Evolutionary conservation across 108 stramenopile genomes (phyloP), one percentile per base, ranked within the genome.

Genomic region (Fragilariopsis cylindrus): DNA sequence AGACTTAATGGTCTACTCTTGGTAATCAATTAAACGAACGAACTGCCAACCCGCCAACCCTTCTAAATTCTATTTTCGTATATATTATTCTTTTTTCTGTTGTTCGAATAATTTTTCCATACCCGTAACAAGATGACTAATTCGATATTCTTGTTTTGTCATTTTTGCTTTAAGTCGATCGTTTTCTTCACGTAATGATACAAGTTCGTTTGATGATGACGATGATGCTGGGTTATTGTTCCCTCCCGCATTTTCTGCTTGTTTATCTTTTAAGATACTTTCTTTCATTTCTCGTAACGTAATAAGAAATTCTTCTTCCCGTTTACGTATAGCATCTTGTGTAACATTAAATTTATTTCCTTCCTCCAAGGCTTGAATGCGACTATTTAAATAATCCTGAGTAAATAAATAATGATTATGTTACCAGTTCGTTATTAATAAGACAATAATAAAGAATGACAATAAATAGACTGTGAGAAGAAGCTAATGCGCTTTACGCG

Each of bases 131-230:
- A 89, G 63, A 72, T 86, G 85, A 9, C 77, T 54, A 69, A 89
- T 79, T 30, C 88, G 85, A 67, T 89, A 89, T 57, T 75, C 85
- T 62, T 82, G 76, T 65, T 89, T 89, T 15, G 76, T 58, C 43
- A 74, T 64, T 50, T 72, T 62, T 4, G 73, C 70, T 56, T 83
- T 83, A 2, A 90, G 68, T 52, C 57, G 18, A 65, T 62, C 80
- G 77, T 90, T 90, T 73, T 90, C 88, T 50, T 79, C 57, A 45
- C 78, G 71, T 3, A 90, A 47, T 13, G 57, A 49, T 9, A 72
- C 74, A 41, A 83, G 1, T 65, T 83, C 85, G 50, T 80, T 79
- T 6, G 76, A 70, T 18, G 50, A 60, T 11, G 71, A 75, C 30
- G 30, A 70, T 12, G 50, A 60, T 46, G 62, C 56, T 16, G 43